These are phyloP conservation scores for Chlamydomonas applanata DNA, from an alignment of 139 green algal genomes.

Conservation along the genomic window DNA sequence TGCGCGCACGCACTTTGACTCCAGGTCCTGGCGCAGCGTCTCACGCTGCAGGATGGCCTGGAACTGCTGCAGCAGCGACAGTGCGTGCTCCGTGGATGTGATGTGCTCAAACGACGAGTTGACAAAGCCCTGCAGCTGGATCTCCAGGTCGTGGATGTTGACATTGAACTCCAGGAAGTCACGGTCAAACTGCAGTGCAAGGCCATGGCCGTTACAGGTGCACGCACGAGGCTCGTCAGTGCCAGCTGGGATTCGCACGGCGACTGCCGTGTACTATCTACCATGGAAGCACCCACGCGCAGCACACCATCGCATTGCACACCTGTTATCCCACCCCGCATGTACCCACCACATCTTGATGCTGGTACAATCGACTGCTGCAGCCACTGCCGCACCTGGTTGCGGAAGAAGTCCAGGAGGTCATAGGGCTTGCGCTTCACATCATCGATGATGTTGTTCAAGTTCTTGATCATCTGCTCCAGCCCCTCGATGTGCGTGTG, in stretches of 20 bases:
- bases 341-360: too few relatives aligned
- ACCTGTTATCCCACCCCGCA: too few relatives aligned
- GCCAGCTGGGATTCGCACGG: too few relatives aligned
- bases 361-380: too few relatives aligned
- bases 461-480: conserved; percentile 70
- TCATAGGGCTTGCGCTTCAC: conserved; percentile 89
- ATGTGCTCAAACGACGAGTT: conserved; percentile 85
- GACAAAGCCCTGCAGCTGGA: conserved; percentile 84
- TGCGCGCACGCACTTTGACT: too few relatives aligned
- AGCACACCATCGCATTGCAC: too few relatives aligned
- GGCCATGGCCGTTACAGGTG: too few relatives aligned
- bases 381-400: conserved; percentile 30
- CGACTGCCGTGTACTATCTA: too few relatives aligned
- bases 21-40: conserved; percentile 72
- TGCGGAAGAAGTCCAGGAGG: conserved; percentile 82
- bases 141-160: conserved; percentile 93
- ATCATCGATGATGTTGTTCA: conserved; percentile 86
- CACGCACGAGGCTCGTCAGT: too few relatives aligned
- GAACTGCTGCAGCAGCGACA: conserved; percentile 87
- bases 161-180: conserved; percentile 95
- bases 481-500: conserved; percentile 92
- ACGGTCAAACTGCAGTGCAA: conserved; percentile 76
- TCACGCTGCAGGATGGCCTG: conserved; percentile 82
- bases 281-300: too few relatives aligned
- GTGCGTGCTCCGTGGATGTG: conserved; percentile 80